A percentile compares a stretch with the other conserved stretches of the same genome.
phyloP scores from a whole-genome alignment of 306 rosid species.

The Cucumis hystrix region DNA sequence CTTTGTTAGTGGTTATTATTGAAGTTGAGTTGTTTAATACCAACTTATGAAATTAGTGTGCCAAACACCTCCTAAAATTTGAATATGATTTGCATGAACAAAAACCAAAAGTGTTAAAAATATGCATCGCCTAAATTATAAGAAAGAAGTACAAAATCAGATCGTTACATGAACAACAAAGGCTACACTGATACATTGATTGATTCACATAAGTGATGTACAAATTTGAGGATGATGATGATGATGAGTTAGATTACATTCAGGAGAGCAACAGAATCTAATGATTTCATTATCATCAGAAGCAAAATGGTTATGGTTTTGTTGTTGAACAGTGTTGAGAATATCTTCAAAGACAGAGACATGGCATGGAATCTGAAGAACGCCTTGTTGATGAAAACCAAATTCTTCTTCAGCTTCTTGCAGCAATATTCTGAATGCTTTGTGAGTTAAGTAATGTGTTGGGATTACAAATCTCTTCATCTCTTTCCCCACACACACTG shows the following conservation, averaged over 20 bases:
- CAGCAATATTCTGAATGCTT: slow-evolving; percentile 41
- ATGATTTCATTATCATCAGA: background rate
- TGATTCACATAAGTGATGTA: slow-evolving; percentile 16
- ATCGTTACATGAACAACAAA: background rate
- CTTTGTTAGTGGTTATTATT: too few relatives aligned
- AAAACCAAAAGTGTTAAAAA: too few relatives aligned
- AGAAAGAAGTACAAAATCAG: too few relatives aligned
- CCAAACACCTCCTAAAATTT: too few relatives aligned
- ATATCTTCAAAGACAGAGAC: slow-evolving; percentile 39
- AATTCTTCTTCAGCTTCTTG: slow-evolving; percentile 60
- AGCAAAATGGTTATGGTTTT: slow-evolving; percentile 8
- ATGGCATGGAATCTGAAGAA: slow-evolving; percentile 57
- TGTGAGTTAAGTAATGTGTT: slow-evolving; percentile 47
- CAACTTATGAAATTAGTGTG: too few relatives aligned
- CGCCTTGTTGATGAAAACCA: slow-evolving; percentile 69
- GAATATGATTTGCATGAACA: too few relatives aligned
- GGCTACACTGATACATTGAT: background rate
- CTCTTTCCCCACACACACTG: slow-evolving; percentile 72
- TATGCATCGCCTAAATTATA: too few relatives aligned
- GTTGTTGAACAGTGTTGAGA: slow-evolving; percentile 38
- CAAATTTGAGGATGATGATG: slow-evolving; percentile 55
- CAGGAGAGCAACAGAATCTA: slow-evolving; percentile 18
- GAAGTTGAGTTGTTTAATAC: too few relatives aligned
- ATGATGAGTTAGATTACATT: slow-evolving; percentile 31
- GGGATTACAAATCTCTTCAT: slow-evolving; percentile 66